A percentile compares a stretch with the other conserved stretches of the same genome.
Conservation (phyloP, 768 basidiomycete species). For the Peribolospora baueri region DNA sequence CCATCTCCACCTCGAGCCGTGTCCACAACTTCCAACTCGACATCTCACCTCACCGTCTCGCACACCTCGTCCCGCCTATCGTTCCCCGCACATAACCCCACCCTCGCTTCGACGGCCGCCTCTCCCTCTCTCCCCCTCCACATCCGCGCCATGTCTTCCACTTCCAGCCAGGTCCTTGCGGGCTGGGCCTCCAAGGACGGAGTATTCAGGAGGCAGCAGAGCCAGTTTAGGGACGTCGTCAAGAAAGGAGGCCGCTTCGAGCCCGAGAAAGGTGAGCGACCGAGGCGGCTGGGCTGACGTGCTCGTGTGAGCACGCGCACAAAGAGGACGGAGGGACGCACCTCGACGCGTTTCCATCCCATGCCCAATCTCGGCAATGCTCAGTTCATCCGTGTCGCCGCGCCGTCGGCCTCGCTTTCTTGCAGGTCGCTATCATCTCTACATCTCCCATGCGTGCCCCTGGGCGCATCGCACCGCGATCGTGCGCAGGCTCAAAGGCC, state of each 20-base stretch:
- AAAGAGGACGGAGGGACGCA: neutral
- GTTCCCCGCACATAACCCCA: no score
- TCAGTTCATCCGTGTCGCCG: neutral
- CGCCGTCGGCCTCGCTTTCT: neutral
- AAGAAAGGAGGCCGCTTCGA: conserved; percentile 35
- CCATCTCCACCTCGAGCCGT: no score
- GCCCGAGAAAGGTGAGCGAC: conserved; percentile 34
- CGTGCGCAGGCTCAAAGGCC: conserved; percentile 67
- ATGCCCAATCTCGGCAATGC: neutral
- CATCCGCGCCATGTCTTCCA: neutral
- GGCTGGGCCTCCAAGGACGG: conserved; percentile 36
- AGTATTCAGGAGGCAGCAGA: conserved; percentile 34
- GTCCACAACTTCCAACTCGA: no score
- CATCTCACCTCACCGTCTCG: no score
- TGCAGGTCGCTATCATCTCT: conserved; percentile 56
- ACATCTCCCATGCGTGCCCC: conserved; percentile 67
- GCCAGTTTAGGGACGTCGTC: conserved; percentile 34
- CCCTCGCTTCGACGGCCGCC: no score
- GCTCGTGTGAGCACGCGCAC: neutral
- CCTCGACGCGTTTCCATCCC: neutral
- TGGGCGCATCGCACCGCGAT: conserved; percentile 89
- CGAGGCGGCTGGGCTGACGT: neutral
- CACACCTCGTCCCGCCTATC: no score
- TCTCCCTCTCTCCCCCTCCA: neutral
- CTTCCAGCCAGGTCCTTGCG: conserved; percentile 18